These are phyloP conservation scores for Irpex rosettiformis DNA, from an alignment of 1,284 basidiomycete species.

Conservation along the genomic window DNA sequence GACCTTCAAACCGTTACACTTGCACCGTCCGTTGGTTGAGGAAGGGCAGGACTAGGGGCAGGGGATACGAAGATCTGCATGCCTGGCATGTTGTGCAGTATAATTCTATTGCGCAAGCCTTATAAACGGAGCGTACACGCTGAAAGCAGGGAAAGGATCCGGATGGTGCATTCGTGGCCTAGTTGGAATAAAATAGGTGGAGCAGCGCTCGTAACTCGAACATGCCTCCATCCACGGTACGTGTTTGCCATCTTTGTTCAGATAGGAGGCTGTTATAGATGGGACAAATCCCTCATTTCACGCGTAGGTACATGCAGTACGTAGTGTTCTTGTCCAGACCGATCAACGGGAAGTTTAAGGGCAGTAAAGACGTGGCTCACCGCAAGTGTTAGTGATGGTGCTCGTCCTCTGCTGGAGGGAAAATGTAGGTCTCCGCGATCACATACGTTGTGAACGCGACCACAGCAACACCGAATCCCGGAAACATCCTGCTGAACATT, in stretches of 20 bases:
- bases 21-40: background rate
- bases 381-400: slow-evolving; percentile 25
- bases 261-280: background rate
- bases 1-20: background rate
- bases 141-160: background rate
- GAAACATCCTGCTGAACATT: slow-evolving; percentile 87
- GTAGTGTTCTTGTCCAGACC: background rate
- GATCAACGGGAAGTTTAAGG: background rate
- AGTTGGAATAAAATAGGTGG: background rate
- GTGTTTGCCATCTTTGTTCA: background rate
- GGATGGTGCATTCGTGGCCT: background rate
- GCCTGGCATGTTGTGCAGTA: background rate
- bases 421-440: slow-evolving; percentile 70
- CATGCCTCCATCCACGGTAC: background rate
- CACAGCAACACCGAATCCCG: slow-evolving; percentile 89
- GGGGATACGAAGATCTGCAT: background rate
- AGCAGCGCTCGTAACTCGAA: background rate
- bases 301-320: background rate
- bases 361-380: slow-evolving; percentile 1
- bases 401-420: slow-evolving; percentile 17
- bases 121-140: background rate
- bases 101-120: background rate
- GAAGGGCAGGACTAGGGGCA: background rate
- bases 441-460: slow-evolving; percentile 92
- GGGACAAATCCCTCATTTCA: background rate